These are phyloP conservation scores for Vigna nakashimae DNA, from an alignment of 306 rosid species.

Conservation along the genomic window DNA sequence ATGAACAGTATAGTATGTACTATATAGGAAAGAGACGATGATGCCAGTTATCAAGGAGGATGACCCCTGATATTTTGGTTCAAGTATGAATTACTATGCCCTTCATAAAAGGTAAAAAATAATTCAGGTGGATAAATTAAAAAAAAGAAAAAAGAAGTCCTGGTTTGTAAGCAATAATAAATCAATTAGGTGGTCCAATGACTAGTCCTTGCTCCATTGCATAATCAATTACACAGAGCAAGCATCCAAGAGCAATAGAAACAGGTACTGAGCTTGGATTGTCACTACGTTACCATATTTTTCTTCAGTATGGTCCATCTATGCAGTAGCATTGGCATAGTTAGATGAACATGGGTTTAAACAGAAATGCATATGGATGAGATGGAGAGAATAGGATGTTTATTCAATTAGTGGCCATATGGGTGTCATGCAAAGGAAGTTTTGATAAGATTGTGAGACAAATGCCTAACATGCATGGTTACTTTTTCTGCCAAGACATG, in stretches of 20 bases:
- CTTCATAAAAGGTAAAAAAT: constrained; percentile 42
- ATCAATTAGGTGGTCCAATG: constrained; percentile 55
- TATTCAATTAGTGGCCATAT: constrained; percentile 44
- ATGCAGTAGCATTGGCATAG: constrained; percentile 36
- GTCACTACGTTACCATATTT: constrained; percentile 50
- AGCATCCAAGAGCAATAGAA: constrained; percentile 54
- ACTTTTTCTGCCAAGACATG: constrained; percentile 50
- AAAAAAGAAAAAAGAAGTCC: neutral
- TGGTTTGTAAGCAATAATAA: constrained; percentile 20
- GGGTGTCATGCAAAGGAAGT: constrained; percentile 47
- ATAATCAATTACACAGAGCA: constrained; percentile 46
- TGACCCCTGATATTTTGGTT: constrained; percentile 27
- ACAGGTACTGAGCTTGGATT: constrained; percentile 49
- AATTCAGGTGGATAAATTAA: constrained; percentile 15
- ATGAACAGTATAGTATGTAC: constrained; percentile 38
- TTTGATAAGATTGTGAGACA: constrained; percentile 56
- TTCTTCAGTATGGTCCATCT: constrained; percentile 60
- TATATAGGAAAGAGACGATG: constrained; percentile 23
- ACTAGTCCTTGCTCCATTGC: constrained; percentile 46
- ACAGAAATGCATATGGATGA: constrained; percentile 44
- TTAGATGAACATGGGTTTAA: constrained; percentile 35
- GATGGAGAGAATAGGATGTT: constrained; percentile 38
- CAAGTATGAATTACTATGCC: constrained; percentile 15
- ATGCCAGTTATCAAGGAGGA: constrained; percentile 7
- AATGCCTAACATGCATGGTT: constrained; percentile 52